A percentile compares a stretch with the other conserved stretches of the same genome.
Conservation (phyloP, 176 grass and related monocot species). For the Aegilops longissima region DNA sequence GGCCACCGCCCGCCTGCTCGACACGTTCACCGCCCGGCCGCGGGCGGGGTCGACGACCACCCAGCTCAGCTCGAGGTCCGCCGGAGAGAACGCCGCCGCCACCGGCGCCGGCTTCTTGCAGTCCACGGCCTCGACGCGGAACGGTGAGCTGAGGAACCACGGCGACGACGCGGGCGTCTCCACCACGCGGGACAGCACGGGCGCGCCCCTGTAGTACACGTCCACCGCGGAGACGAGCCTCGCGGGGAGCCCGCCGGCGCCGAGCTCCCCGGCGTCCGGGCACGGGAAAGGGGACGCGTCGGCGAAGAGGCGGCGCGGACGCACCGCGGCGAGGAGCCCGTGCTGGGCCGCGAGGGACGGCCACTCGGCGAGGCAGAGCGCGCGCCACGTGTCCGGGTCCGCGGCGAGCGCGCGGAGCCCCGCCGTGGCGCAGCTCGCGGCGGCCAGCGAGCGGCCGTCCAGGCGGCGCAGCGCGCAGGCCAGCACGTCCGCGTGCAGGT, state of each 20-base stretch:
- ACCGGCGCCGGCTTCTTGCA: conserved; percentile 23
- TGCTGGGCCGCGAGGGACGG: conserved; percentile 41
- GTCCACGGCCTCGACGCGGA: conserved; percentile 63
- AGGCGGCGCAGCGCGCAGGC: conserved; percentile 50
- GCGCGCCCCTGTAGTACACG: conserved; percentile 37
- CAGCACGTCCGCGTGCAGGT: conserved; percentile 64
- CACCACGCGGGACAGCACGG: conserved; percentile 54
- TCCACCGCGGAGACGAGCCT: conserved; percentile 71
- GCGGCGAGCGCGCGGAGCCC: conserved; percentile 49
- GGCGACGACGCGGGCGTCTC: conserved; percentile 46
- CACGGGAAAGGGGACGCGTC: conserved; percentile 59
- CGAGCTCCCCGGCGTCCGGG: background rate
- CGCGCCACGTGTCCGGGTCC: conserved; percentile 54
- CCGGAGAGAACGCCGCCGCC: background rate
- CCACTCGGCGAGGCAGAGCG: conserved; percentile 74
- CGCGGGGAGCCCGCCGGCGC: background rate
- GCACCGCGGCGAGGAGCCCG: conserved; percentile 20
- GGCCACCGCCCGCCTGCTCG: conserved; percentile 51
- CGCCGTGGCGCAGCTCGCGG: conserved; percentile 52
- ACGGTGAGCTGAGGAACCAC: conserved; percentile 67
- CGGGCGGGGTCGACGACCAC: conserved; percentile 45
- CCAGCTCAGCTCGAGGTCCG: conserved; percentile 67
- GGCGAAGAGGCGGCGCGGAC: conserved; percentile 54
- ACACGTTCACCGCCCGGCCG: conserved; percentile 52
- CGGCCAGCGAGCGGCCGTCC: conserved; percentile 57